Evolutionary conservation across 768 basidiomycete genomes (phyloP).

Genomic region (Rhizopogon vinicolor): DNA sequence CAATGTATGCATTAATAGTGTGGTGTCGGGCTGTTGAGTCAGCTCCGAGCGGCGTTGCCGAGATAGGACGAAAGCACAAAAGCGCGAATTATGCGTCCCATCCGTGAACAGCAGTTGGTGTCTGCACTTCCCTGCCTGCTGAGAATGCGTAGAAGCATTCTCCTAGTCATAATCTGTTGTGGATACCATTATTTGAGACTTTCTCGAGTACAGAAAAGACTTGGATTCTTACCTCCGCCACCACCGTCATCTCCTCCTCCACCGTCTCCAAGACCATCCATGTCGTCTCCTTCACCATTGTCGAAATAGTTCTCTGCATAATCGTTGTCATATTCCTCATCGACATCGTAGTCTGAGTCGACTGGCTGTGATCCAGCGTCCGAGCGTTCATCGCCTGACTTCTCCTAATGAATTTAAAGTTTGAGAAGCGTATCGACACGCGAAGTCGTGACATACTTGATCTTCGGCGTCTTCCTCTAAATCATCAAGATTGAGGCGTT

Average conservation of each 20-base stretch:
- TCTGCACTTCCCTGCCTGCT: background rate
- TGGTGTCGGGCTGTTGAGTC: background rate
- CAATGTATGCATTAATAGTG: background rate
- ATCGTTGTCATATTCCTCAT: constrained; percentile 90
- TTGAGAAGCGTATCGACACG: no score
- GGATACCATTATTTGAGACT: background rate
- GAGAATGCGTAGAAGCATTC: background rate
- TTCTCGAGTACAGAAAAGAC: background rate
- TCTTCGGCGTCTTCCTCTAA: constrained; percentile 64
- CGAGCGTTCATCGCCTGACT: constrained; percentile 66
- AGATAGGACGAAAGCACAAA: no score
- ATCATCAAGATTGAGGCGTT: constrained; percentile 60
- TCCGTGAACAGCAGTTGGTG: background rate
- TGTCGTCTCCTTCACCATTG: constrained; percentile 80
- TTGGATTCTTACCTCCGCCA: constrained; percentile 34
- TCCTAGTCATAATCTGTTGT: constrained; percentile 24
- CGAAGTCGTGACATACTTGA: constrained; percentile 29
- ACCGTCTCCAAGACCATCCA: constrained; percentile 72
- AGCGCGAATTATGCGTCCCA: background rate
- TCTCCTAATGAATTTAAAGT: constrained; percentile 40
- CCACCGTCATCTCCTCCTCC: constrained; percentile 63
- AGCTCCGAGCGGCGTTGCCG: no score
- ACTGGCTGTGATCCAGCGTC: constrained; percentile 61
- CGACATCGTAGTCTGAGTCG: constrained; percentile 78
- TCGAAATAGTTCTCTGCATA: constrained; percentile 91